Base-by-base conservation (phyloP, 345 rosid species). In the Corchorus olitorius region DNA sequence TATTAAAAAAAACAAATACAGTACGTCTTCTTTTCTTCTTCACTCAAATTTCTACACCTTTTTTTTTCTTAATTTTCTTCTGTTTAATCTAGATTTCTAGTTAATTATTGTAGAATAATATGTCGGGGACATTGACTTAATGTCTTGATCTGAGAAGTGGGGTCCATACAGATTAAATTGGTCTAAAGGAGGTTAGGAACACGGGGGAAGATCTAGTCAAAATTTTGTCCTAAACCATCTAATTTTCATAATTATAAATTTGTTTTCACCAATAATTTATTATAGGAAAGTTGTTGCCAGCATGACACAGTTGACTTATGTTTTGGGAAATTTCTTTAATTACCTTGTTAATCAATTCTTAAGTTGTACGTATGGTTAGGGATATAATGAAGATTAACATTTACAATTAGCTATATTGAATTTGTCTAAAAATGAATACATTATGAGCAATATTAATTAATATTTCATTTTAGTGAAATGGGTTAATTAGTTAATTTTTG, bases 251-350 rank as follows among this genome's bases (percentile, higher is more conserved):
- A 15, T 69, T n/a, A 22, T 56, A 56, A 56, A 12, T 27, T 6
- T 8, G 8, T 8, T 20, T 56, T 56, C 9, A 56, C 13, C 3
- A 41, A 62, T 61, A 59, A 7, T 20, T 20, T 19, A 45, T 66
- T 66, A 19, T 45, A 46, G 12, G 5, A 66, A 12, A 71, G 81
- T 48, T 76, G 70, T 74, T 34, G 73, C 82, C 81, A 80, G 85
- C 88, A 14, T 65, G 84, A 80, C 69, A 76, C 64, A 72, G 87
- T 88, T 88, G 91, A 88, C 91, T 80, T 76, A 37, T 1, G 0
- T 0, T 54, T n/a, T 33, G 2, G 12, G 14, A 12, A 2, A 5
- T 22, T 52, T 13, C 10, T 8, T 2, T n/a, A n/a, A n/a, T n/a
- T 0, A 8, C 5, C 20, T 71, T 37, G 41, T 27, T 65, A n/a